Base-by-base conservation (phyloP, 1,284 basidiomycete genomes). In the Mycosarcoma maydis region DNA sequence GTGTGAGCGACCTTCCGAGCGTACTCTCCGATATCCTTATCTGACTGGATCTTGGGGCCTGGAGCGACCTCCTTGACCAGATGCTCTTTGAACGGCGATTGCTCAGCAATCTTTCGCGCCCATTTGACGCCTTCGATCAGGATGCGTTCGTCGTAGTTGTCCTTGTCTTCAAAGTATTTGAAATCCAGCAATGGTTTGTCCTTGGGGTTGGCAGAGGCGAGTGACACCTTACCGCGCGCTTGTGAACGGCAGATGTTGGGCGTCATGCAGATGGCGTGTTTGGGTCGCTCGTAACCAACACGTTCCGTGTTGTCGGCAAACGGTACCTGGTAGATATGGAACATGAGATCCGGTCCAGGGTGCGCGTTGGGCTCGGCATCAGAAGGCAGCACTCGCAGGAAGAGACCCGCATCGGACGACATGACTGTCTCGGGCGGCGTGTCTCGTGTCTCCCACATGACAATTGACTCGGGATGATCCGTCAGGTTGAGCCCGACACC, bases 401-500 rank as follows among this genome's bases (percentile, higher is more conserved):
- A 83, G 17, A 82, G 72, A 20, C 77, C 81, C 7, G 81, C 82
- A 42, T 83, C 82, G 22, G 73, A 77, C 23, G 73, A 72, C 82
- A 83, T 83, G 49, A 82, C 81, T 10, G 82, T 82, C 52, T 82
- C 78, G 11, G 66, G 44, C 2, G 81, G 81, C 11, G 80, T 81
- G 19, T 79, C 73, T 40, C 72, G 62, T 24, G 80, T 81, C 40
- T 73, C 72, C 81, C 80, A 82, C 71, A 77, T 80, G 40, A 77
- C 75, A 46, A 82, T 82, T 14, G 70, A 72, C 48, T 82, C 81
- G 8, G 81, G 81, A 55, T 87, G 86, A 49, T 87, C 86, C 43
- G 86, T 85, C 6, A 86, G 76, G 72, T 87, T 87, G 58, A 81
- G 81, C 5, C 86, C 86, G 1, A 87, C 86, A 6, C 85, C 85